Evolutionary conservation across 805 yeast species (phyloP).

Genomic region (Pichia sporocuriosa): DNA sequence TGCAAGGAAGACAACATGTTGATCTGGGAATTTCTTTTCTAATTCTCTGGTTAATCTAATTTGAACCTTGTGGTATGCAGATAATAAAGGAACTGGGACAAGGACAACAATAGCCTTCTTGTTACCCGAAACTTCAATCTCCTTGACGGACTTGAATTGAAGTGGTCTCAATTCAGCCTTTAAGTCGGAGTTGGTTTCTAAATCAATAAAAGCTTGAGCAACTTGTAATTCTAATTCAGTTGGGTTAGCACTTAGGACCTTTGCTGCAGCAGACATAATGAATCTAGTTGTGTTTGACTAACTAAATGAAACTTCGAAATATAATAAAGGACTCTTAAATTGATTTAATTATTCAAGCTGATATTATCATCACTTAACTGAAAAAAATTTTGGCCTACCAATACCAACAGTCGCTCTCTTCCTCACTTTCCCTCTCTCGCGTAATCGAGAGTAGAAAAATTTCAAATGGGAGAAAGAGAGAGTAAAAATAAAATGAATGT

Average conservation of each 20-base stretch:
- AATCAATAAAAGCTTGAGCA: conserved; percentile 96
- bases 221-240: conserved; percentile 98
- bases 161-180: conserved; percentile 97
- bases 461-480: too few relatives aligned
- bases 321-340: too few relatives aligned
- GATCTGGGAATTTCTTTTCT: conserved; percentile 99
- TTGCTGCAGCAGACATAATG: conserved; percentile 93
- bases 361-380: too few relatives aligned
- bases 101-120: conserved; percentile 97
- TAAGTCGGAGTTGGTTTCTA: conserved; percentile 90
- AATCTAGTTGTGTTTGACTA: neutral
- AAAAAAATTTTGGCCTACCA: too few relatives aligned
- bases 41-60: conserved; percentile 96
- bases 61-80: conserved; percentile 95
- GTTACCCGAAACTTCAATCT: conserved; percentile 96
- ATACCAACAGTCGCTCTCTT: neutral
- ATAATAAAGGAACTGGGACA: conserved; percentile 93
- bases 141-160: conserved; percentile 98
- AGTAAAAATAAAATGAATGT: too few relatives aligned
- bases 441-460: conserved; percentile 2
- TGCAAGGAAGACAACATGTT: conserved; percentile 98
- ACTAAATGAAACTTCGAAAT: neutral
- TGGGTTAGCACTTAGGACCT: conserved; percentile 92
- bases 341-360: too few relatives aligned
- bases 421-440: conserved; percentile 5